Evolutionary conservation across 2,329 filamentous ascomycete genomes (phyloP).

Genomic region (Pseudocercospora fijiensis): DNA sequence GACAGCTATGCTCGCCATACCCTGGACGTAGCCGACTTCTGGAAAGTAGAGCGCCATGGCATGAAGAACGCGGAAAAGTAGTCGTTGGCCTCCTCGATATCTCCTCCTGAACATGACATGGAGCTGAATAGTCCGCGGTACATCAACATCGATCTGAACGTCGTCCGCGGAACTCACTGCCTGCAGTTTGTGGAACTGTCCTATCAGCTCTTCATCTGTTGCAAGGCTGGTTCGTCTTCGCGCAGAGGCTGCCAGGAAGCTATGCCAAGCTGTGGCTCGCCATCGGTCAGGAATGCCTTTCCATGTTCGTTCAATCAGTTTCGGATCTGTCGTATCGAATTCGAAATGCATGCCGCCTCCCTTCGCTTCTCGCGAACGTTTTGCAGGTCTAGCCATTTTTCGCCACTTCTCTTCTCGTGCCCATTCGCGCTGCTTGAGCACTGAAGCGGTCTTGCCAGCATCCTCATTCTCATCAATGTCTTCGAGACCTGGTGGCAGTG

Average conservation of each 20-base stretch:
- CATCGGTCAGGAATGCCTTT: constrained; percentile 97
- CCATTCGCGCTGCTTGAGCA: constrained; percentile 59
- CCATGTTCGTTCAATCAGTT: constrained; percentile 89
- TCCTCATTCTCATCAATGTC: constrained; percentile 49
- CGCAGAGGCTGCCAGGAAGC: constrained; percentile 79
- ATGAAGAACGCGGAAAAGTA: constrained; percentile 90
- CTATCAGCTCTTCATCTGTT: constrained; percentile 69
- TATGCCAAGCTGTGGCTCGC: constrained; percentile 91
- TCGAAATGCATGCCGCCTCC: constrained; percentile 67
- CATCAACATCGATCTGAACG: constrained; percentile 94
- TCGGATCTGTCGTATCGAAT: constrained; percentile 75
- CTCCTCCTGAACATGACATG: constrained; percentile 96
- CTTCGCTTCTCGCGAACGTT: constrained; percentile 30
- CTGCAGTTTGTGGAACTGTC: constrained; percentile 70
- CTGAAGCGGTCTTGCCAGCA: constrained; percentile 49
- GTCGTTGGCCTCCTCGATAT: constrained; percentile 86
- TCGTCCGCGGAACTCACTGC: constrained; percentile 79
- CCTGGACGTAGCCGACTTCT: constrained; percentile 91
- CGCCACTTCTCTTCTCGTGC: constrained; percentile 65
- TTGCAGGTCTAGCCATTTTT: constrained; percentile 58
- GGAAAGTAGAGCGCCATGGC: constrained; percentile 88
- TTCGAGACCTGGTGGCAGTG: constrained; percentile 54
- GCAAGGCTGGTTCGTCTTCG: constrained; percentile 59
- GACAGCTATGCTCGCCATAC: constrained; percentile 91
- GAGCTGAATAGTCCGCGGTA: constrained; percentile 87